phyloP scores from a whole-genome alignment of 768 basidiomycete species.

The Psilocybe cyanescens region DNA sequence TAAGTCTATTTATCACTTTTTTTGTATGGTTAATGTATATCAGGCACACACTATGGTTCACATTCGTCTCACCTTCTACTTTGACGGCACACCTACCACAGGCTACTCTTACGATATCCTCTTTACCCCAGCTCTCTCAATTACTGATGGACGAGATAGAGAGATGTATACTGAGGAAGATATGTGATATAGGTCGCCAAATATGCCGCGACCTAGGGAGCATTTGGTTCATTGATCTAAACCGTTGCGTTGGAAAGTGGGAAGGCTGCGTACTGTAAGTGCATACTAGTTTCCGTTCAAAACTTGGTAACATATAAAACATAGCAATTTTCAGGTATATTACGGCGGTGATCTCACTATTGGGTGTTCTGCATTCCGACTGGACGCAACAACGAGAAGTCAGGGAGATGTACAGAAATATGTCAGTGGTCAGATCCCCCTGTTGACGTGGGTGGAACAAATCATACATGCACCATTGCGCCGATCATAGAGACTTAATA shows the following conservation, averaged over 20 bases:
- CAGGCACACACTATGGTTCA: constrained; percentile 78
- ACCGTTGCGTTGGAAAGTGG: constrained; percentile 79
- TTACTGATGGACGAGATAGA: constrained; percentile 81
- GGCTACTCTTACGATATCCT: constrained; percentile 73
- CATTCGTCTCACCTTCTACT: constrained; percentile 74
- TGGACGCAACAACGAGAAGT: constrained; percentile 44
- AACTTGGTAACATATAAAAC: background rate
- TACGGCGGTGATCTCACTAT: constrained; percentile 55
- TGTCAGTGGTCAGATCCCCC: constrained; percentile 32
- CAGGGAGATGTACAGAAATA: constrained; percentile 47
- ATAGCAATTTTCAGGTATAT: constrained; percentile 66
- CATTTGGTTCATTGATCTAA: constrained; percentile 80
- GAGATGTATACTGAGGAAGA: constrained; percentile 65
- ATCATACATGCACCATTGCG: constrained; percentile 36
- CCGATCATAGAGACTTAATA: background rate
- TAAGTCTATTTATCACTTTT: background rate
- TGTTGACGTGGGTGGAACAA: constrained; percentile 60
- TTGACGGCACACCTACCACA: constrained; percentile 81
- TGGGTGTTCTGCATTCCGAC: constrained; percentile 59
- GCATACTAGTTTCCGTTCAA: background rate
- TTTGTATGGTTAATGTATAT: background rate
- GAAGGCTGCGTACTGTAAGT: constrained; percentile 78
- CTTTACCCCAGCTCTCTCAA: constrained; percentile 76
- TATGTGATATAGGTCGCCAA: constrained; percentile 68
- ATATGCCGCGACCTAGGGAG: constrained; percentile 58